A percentile compares a stretch with the other conserved stretches of the same genome.
Conservation (phyloP, 768 basidiomycete species). For the Paxillus rubicundulus region DNA sequence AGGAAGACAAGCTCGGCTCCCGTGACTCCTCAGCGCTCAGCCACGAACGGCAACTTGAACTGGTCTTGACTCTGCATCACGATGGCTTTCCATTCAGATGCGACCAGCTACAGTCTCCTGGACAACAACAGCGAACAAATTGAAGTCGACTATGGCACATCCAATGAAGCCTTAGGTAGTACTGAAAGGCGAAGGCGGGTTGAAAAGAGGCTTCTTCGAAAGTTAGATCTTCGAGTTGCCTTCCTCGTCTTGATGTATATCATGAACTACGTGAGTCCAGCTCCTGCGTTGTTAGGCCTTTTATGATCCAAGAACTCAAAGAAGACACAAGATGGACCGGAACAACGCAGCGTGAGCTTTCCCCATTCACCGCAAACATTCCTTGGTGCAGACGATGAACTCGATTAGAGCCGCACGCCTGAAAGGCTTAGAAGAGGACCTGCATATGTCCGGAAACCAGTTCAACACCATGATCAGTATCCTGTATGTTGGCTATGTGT, state of each 20-base stretch:
- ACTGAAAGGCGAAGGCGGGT: conserved; percentile 34
- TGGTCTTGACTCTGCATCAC: not conserved
- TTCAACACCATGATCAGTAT: conserved; percentile 69
- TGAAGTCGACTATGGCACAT: conserved; percentile 4
- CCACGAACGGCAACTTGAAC: too few species aligned
- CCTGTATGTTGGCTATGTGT: conserved; percentile 65
- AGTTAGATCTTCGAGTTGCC: conserved; percentile 42
- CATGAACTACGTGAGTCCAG: conserved; percentile 42
- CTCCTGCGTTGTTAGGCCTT: not conserved
- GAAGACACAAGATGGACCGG: conserved; percentile 52
- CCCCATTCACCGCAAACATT: not conserved
- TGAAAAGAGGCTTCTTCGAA: conserved; percentile 42
- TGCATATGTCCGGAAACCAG: conserved; percentile 54
- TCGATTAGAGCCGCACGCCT: conserved; percentile 61
- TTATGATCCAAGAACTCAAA: conserved; percentile 1
- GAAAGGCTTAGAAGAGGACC: conserved; percentile 65
- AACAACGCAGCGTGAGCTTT: conserved; percentile 58
- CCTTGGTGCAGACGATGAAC: not conserved
- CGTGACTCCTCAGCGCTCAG: too few species aligned
- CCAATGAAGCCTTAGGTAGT: conserved; percentile 37
- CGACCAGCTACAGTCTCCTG: not conserved
- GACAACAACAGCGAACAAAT: not conserved
- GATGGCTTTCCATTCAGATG: not conserved
- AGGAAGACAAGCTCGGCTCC: too few species aligned
- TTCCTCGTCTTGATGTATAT: conserved; percentile 47